Evolutionary conservation across 2,329 filamentous ascomycete species (phyloP), one percentile per base, ranked within the genome.

Genomic region (Paracoccidioides lutzii): DNA sequence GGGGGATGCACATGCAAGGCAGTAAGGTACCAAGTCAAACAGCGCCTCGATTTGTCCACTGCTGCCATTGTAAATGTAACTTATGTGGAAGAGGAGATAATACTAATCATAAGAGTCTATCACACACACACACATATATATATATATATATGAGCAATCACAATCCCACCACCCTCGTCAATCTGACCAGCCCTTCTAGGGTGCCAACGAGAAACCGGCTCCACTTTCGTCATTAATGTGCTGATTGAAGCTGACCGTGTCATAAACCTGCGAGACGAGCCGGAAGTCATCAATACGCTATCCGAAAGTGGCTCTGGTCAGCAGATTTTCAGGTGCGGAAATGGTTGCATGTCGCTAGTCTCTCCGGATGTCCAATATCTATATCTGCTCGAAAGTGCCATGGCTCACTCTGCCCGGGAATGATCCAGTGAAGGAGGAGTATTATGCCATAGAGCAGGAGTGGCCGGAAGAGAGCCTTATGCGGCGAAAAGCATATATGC

Each of bases 291-390:
- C 37, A 62, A 61, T 22, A 65, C 70, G 5, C 75, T 75, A 4
- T 68, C 73, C 4, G 63, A 67, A 54, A 75, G 72, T n/a, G 71
- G 69, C 40, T 53, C 63, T n/a, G 70, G 69, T 30, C 73, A 77
- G 59, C 65, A 65, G 40, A 64, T 76, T 22, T 69, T 67, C 4
- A 69, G 69, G 33, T 79, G 77, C 56, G 73, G 74, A 1, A 58
- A 59, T n/a, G n/a, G 7, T 79, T 76, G 60, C 63, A 65, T 48
- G 63, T 68, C 22, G 66, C 67, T 38, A 2, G 59, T 74, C 6
- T 65, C 67, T n/a, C 75, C 75, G 0, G 73, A 76, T 61, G 67
- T 73, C 22, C 75, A 78, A n/a, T 62, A 74, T 77, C 52, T 78
- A 65, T 58, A 70, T 67, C 15, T 62, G 64, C 38, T 72, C 67